phyloP scores from a whole-genome alignment of 257 asterid genomes.

The Ballota nigra region DNA sequence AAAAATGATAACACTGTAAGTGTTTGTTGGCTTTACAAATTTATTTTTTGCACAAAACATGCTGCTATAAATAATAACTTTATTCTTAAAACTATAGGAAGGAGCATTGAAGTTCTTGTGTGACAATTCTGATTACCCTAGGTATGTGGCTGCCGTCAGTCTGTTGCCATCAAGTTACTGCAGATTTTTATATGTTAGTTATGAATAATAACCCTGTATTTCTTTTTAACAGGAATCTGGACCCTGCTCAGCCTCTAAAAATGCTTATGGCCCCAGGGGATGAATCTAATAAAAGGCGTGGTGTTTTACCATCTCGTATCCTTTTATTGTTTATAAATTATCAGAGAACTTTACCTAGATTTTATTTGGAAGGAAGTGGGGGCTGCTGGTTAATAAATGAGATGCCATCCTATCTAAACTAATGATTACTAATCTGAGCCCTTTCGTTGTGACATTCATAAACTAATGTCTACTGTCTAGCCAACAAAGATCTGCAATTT shows the following conservation, averaged over 20 bases:
- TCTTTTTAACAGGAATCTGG: constrained; percentile 60
- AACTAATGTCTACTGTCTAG: constrained; percentile 8
- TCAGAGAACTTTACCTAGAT: constrained; percentile 16
- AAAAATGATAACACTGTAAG: constrained; percentile 58
- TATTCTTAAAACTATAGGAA: constrained; percentile 49
- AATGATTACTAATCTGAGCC: constrained; percentile 6
- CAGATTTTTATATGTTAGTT: background rate
- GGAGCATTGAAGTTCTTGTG: constrained; percentile 39
- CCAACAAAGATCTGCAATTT: background rate
- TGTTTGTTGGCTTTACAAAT: constrained; percentile 7
- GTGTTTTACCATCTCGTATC: constrained; percentile 80
- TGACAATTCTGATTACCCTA: constrained; percentile 50
- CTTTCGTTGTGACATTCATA: constrained; percentile 3
- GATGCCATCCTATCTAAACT: background rate
- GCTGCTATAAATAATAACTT: constrained; percentile 18
- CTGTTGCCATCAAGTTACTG: constrained; percentile 16
- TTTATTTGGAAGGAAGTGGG: constrained; percentile 9
- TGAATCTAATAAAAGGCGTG: constrained; percentile 71
- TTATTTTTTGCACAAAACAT: constrained; percentile 20
- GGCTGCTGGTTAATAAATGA: constrained; percentile 20
- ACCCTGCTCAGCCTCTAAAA: constrained; percentile 58
- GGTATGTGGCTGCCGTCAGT: constrained; percentile 41
- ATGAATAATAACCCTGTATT: constrained; percentile 22
- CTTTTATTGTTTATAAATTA: constrained; percentile 37
- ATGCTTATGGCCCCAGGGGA: constrained; percentile 73